Evolutionary conservation across 2,329 filamentous ascomycete species (phyloP).

Genomic region (Aspergillus oerlinghausenensis): DNA sequence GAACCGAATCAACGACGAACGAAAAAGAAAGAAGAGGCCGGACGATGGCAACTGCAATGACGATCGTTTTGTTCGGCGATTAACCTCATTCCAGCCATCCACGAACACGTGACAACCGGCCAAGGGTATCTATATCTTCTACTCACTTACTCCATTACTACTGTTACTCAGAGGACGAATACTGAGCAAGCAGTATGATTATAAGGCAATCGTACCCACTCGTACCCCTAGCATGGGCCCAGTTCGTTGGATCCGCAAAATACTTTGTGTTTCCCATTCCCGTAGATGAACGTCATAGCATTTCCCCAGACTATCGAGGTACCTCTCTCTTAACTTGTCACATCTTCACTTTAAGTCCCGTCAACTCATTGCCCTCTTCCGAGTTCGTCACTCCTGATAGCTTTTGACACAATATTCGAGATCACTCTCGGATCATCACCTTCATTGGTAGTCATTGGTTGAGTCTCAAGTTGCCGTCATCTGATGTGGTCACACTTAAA

Average conservation of each 20-base stretch:
- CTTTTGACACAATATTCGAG: not conserved
- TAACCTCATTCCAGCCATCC: not conserved
- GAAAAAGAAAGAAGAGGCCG: not conserved
- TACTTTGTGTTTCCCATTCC: not conserved
- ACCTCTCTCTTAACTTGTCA: no score
- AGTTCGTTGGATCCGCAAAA: no score
- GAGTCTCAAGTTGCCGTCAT: slow-evolving; percentile 10
- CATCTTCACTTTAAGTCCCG: no score
- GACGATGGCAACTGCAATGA: not conserved
- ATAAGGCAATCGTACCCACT: not conserved
- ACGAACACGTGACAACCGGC: not conserved
- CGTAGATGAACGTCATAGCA: not conserved
- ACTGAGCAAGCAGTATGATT: no score
- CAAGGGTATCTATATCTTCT: not conserved
- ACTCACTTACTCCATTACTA: not conserved
- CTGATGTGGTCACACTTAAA: slow-evolving; percentile 19
- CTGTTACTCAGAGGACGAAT: not conserved
- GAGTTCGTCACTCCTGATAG: not conserved
- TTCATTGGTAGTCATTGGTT: not conserved
- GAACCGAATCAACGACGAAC: not conserved
- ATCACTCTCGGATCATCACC: not conserved
- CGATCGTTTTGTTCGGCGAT: not conserved
- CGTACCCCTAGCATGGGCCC: no score
- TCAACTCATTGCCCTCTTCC: not conserved
- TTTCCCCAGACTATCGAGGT: not conserved